Base-by-base conservation (phyloP, 2,329 filamentous ascomycete species). In the Beauveria sp. region DNA sequence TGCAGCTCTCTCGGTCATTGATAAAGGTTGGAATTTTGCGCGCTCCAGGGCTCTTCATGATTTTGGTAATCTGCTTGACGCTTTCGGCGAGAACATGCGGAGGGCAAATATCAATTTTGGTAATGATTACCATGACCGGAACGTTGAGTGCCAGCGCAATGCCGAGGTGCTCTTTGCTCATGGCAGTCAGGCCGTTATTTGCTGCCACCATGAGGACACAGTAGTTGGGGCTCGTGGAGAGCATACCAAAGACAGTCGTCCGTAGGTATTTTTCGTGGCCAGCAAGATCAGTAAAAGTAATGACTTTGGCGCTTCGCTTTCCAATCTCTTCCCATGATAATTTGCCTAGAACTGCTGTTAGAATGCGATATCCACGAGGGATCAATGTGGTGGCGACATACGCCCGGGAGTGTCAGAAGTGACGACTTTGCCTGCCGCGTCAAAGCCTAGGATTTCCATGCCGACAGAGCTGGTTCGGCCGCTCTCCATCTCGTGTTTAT, bases 391-490 rank as follows among this genome's bases (percentile, higher is more conserved):
- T 10, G 10, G 8, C 28, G 20, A 73, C 76, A 88, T 91, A 72
- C 95, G 85, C 1, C 92, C 93, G 2, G 93, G 90, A 0, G 88
- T 89, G 62, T 89, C 89, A 45, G 90, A 93, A 18, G 86, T 85
- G 18, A 98, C 84, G 30, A 96, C 88, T 28, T 93, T 85, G 30
- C 95, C 93, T 60, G 84, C 83, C 56, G 89, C 91, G 73, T 98
- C 92, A 68, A 97, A 99, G 2, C 95, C 95, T 88, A 98, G 92
- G 64, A 98, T 98, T 74, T 99, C 95, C 93, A 98, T 96, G 47
- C 95, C 93, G 0, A 99, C 95, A 0, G 93, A 97, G 71, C 91
- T 96, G 10, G 95, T 99, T 66, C 95, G 84, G 1, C 95, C 95
- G 52, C 90, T 95, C 75, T 99, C 95, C 46, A 98, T 89, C 76